Base-by-base conservation (phyloP, 441 rosid genomes). In the Corymbia citriodora region DNA sequence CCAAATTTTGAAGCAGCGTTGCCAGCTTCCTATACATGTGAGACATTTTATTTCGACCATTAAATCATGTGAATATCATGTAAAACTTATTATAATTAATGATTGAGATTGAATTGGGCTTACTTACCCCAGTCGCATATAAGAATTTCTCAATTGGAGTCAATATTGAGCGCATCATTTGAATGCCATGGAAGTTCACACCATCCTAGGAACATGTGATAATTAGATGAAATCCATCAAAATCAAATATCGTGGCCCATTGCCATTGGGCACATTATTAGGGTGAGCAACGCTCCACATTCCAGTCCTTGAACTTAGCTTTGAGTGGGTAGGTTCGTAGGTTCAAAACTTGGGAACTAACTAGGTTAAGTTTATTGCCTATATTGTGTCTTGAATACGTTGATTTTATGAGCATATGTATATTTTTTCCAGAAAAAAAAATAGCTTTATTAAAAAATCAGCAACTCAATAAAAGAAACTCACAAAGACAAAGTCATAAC, bases 71-170 rank as follows among this genome's bases (percentile, higher is more conserved):
- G 15, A 2, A 5, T 27, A 3, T 11, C 7, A 12, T 1, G 70
- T 29, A 16, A 27, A 40, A 40, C 6, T 40, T 6, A 40, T 40
- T 4, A 40, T 40, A 40, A 40, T 40, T 40, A 40, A 40, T 40
- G 45, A 40, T 40, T 40, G 45, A 27, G 31, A 13, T 4, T 29
- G 31, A 5, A 29, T 8, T 29, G 3, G 9, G 70, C 68, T 11
- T 17, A 12, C 17, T 3, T 10, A 27, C 33, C 27, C 33, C 3
- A 2, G 7, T 12, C 7, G 4, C 4, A 12, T 5, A 5, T 63
- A 6, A 12, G 8, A 12, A 63, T 27, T 3, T 74, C 21, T 48
- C 85, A 14, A 25, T 74, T 40, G 40, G 49, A 36, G 49, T 33
- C 15, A 10, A 3, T 72, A 36, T 72, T 31, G 49, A 19, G 49